Conservation (phyloP, 371 early-diverging fungal species). For the Circinella minor region DNA sequence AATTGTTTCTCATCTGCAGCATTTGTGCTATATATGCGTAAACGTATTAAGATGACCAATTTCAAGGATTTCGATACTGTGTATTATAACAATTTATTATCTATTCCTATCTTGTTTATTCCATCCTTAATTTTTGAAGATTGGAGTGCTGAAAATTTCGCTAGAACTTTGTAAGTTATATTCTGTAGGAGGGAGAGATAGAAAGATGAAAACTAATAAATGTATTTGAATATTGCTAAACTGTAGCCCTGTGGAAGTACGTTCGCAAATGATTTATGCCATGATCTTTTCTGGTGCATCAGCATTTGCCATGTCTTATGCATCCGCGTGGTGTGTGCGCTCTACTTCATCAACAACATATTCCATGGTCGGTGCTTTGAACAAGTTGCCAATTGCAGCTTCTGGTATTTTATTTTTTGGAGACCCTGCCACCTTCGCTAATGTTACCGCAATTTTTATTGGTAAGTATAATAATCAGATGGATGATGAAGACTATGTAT, state of each 20-base stretch:
- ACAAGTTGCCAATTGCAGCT: constrained; percentile 96
- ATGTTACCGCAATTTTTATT: constrained; percentile 81
- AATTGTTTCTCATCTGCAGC: constrained; percentile 94
- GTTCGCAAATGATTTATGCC: constrained; percentile 63
- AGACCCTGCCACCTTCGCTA: constrained; percentile 82
- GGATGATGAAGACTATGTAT: background rate
- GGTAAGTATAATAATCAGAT: constrained; percentile 35
- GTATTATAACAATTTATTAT: constrained; percentile 94
- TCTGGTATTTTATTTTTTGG: constrained; percentile 95
- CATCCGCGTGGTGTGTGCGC: constrained; percentile 95
- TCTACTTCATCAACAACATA: constrained; percentile 96
- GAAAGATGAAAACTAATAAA: background rate
- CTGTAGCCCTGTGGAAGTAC: constrained; percentile 52
- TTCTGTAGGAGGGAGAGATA: background rate
- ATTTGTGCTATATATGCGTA: constrained; percentile 91
- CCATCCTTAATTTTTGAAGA: constrained; percentile 84
- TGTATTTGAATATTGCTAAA: no score
- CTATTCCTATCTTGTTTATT: constrained; percentile 82
- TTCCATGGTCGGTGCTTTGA: constrained; percentile 99
- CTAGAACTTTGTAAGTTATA: constrained; percentile 59
- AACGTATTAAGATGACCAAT: constrained; percentile 80
- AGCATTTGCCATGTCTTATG: constrained; percentile 92
- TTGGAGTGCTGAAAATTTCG: constrained; percentile 59
- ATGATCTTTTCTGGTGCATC: constrained; percentile 87
- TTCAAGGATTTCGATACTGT: constrained; percentile 97